Base-by-base conservation (phyloP, 2,329 filamentous ascomycete genomes). In the Pseudopyrenochaeta lycopersici region DNA sequence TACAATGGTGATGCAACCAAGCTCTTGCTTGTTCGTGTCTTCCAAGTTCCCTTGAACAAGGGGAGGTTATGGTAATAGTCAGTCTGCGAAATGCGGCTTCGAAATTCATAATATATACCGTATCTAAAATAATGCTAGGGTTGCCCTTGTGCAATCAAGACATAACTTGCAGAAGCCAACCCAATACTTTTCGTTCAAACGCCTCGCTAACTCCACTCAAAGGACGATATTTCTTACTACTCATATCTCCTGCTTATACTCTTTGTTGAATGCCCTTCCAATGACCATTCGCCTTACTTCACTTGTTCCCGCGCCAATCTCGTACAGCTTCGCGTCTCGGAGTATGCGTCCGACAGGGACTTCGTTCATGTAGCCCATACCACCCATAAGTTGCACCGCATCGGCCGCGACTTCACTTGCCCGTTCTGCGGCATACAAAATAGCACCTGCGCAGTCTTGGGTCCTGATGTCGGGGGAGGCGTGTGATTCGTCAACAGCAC, bases 361-460 rank as follows among this genome's bases (percentile, higher is more conserved):
- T 78, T 99, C 95, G 76, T 97, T 96, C 64, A 96, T 87, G 72
- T 98, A 98, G 3, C 94, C 94, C 86, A 94, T 98, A 0, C 94
- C 95, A 15, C 95, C 95, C 70, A 99, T 85, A 54, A 97, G 83
- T 77, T 99, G 95, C 54, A 98, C 91, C 40, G 90, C 91, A 77
- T 97, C 93, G 27, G 96, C 83, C 0, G 91, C 85, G 54, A 88
- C 91, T 78, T 97, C 92, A 0, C 91, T 96, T 10, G 93, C 94
- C 30, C 92, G 80, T 80, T 98, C 94, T 0, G 92, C 93, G 1
- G 94, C 92, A 76, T 96, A 97, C 61, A 98, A 78, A 59, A 98
- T 98, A 2, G 92, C 91, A 32, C 93, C 94, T 0, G 95, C 94
- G 75, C 95, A 98, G 78, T 99, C 94, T 74, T 97, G 90, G 0